Base-by-base conservation (phyloP, 169 alveolate species). In the Eimeria nieschulzi region DNA sequence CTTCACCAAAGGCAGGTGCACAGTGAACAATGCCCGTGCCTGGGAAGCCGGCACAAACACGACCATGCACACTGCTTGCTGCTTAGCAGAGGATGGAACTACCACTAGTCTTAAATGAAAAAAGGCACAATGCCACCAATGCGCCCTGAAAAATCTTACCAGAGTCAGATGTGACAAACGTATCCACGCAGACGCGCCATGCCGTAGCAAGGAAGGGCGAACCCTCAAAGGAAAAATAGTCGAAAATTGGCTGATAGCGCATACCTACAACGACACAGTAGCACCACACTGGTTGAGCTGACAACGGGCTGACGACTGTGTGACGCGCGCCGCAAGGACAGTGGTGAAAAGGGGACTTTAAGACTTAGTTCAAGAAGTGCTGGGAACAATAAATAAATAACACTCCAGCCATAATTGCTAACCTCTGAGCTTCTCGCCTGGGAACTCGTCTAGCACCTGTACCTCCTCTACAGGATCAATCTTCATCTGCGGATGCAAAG, bases 1-100 rank as follows among this genome's bases (percentile, higher is more conserved):
- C 96, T 92, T 94, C 96, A 3, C 96, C 96, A 51, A 90, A 94
- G 59, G 92, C 98, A 95, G 93, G 96, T 59, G 91, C 93, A 78
- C 86, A 90, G 93, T 99, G 99, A 15, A 99, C 99, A 25, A 99
- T 95, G 15, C 99, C 99, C 0, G 99, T 99, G 95, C 99, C 99
- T 55, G 87, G 61, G 21, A 17, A 46, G 2, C 17, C 17, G 56
- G 23, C 17, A 26, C 2, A 72, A 21, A 72, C 17, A n/a, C 19
- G 21, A 72, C 21, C 17, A n/a, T 17, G 56, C 15, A 5, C 21
- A 17, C 17, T 17, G 21, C 21, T 13, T 72, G 21, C 19, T 17
- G 2, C 17, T 13, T 17, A n/a, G 19, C 21, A 72, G 21, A n/a
- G 17, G 56, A 46, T 72, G 2, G 5, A 17, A 17, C 23, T 17